phyloP scores from a whole-genome alignment of 2,329 filamentous ascomycete species.

The Plectosphaerella cucumerina region DNA sequence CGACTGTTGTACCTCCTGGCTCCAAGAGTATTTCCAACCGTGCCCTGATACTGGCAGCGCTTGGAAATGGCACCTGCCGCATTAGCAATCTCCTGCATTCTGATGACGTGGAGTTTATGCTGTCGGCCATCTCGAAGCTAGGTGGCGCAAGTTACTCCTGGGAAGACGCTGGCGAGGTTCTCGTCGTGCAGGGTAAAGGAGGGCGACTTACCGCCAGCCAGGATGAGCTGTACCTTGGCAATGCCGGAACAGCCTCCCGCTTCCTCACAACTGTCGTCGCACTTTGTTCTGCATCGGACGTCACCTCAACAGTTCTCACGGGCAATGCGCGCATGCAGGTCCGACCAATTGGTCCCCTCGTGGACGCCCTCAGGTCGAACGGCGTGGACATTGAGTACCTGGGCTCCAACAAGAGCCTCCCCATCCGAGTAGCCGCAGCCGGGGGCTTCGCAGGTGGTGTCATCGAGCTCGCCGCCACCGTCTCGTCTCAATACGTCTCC shows the following conservation, averaged over 20 bases:
- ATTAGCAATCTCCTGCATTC: slow-evolving; percentile 93
- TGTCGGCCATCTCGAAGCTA: slow-evolving; percentile 81
- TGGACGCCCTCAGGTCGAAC: slow-evolving; percentile 83
- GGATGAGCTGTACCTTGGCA: slow-evolving; percentile 84
- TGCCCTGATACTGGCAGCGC: slow-evolving; percentile 86
- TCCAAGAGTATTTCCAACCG: slow-evolving; percentile 98
- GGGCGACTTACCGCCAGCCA: slow-evolving; percentile 73
- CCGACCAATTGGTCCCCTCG: slow-evolving; percentile 86
- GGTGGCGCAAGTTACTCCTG: slow-evolving; percentile 86
- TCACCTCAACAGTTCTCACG: slow-evolving; percentile 73
- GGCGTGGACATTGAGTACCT: slow-evolving; percentile 85
- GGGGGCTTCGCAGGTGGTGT: slow-evolving; percentile 80
- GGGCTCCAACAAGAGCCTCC: slow-evolving; percentile 78
- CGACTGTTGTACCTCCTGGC: slow-evolving; percentile 82
- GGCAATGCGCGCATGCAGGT: slow-evolving; percentile 97
- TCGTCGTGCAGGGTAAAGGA: slow-evolving; percentile 88
- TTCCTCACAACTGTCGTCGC: slow-evolving; percentile 92
- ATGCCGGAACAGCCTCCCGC: slow-evolving; percentile 91
- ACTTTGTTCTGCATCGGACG: slow-evolving; percentile 65
- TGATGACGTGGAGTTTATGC: slow-evolving; percentile 95
- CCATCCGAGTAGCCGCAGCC: slow-evolving; percentile 76
- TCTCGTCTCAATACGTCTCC: slow-evolving; percentile 98
- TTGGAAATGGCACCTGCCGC: slow-evolving; percentile 79
- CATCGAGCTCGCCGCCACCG: slow-evolving; percentile 89
- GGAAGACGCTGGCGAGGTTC: slow-evolving; percentile 89